Conservation (phyloP, 495 filamentous ascomycete species). For the Glarea lozoyensis region DNA sequence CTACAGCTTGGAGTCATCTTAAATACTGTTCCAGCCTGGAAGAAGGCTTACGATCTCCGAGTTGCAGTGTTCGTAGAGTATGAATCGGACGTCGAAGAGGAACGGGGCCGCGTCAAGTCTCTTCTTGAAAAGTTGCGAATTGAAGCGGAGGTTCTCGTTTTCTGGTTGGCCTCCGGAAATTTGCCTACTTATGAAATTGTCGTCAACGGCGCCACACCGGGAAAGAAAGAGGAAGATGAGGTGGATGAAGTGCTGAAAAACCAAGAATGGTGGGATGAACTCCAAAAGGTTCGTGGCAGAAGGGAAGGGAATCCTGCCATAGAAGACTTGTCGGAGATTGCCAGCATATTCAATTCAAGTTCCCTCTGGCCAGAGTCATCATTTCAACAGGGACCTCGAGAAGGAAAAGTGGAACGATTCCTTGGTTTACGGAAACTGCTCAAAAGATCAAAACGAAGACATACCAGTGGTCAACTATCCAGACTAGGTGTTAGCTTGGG, state of each 20-base stretch:
- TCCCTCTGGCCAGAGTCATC: slow-evolving; percentile 45
- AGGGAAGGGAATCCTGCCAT: slow-evolving; percentile 17
- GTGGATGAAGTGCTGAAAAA: slow-evolving; percentile 54
- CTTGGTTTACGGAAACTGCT: slow-evolving; percentile 41
- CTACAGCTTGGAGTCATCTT: slow-evolving; percentile 80
- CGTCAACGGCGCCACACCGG: slow-evolving; percentile 51
- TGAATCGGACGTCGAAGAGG: slow-evolving; percentile 75
- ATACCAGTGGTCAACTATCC: slow-evolving; percentile 52
- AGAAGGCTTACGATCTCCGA: slow-evolving; percentile 62
- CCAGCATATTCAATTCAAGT: slow-evolving; percentile 22
- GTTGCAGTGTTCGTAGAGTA: slow-evolving; percentile 86
- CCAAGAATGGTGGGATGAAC: slow-evolving; percentile 77
- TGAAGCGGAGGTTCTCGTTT: slow-evolving; percentile 67
- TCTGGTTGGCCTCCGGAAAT: slow-evolving; percentile 70
- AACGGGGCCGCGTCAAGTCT: slow-evolving; percentile 61
- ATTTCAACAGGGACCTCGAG: slow-evolving; percentile 37
- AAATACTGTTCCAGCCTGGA: slow-evolving; percentile 76
- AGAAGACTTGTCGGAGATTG: slow-evolving; percentile 26
- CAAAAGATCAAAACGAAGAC: slow-evolving; percentile 39
- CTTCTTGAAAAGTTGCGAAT: slow-evolving; percentile 76
- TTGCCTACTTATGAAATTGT: slow-evolving; percentile 69
- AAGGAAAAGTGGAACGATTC: slow-evolving; percentile 30
- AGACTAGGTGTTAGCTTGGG: slow-evolving; percentile 58
- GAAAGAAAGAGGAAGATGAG: slow-evolving; percentile 33
- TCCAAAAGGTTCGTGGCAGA: slow-evolving; percentile 49